A percentile compares a stretch with the other conserved stretches of the same genome.
phyloP scores from a whole-genome alignment of 768 basidiomycete species.

The Termitomyces eurrhizus region DNA sequence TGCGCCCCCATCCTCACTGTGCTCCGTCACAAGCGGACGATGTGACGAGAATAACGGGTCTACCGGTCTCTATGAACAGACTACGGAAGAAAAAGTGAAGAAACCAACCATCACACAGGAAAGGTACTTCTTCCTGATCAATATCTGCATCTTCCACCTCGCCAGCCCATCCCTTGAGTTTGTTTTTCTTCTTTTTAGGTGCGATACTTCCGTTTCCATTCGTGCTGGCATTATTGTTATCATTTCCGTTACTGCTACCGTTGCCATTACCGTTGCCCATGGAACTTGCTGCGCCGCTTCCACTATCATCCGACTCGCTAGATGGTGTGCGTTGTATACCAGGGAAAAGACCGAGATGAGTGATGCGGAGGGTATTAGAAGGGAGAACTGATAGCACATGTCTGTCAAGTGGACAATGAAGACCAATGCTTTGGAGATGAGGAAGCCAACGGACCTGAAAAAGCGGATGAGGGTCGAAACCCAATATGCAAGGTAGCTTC shows the following conservation, averaged over 20 bases:
- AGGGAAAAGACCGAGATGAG: constrained; percentile 40
- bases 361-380: constrained; percentile 43
- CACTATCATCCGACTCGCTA: constrained; percentile 20
- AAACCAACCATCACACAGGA: constrained; percentile 34
- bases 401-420: constrained; percentile 19
- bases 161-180: constrained; percentile 73
- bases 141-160: constrained; percentile 42
- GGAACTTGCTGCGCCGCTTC: constrained; percentile 1
- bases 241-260: constrained; percentile 1
- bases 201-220: constrained; percentile 19
- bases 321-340: constrained; percentile 33
- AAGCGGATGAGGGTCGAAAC: constrained; percentile 80
- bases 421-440: not conserved
- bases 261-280: not conserved
- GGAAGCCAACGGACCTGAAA: constrained; percentile 49
- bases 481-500: constrained; percentile 90
- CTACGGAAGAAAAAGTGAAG: not conserved
- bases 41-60: constrained; percentile 51
- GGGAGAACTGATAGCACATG: constrained; percentile 62
- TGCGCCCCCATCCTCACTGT: constrained; percentile 64
- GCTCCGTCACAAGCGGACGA: constrained; percentile 54
- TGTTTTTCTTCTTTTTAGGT: constrained; percentile 42
- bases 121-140: constrained; percentile 27
- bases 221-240: not conserved
- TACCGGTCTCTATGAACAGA: constrained; percentile 17